Conservation (phyloP, 352 stramenopile species). For the Halophytophthora batemanensis region DNA sequence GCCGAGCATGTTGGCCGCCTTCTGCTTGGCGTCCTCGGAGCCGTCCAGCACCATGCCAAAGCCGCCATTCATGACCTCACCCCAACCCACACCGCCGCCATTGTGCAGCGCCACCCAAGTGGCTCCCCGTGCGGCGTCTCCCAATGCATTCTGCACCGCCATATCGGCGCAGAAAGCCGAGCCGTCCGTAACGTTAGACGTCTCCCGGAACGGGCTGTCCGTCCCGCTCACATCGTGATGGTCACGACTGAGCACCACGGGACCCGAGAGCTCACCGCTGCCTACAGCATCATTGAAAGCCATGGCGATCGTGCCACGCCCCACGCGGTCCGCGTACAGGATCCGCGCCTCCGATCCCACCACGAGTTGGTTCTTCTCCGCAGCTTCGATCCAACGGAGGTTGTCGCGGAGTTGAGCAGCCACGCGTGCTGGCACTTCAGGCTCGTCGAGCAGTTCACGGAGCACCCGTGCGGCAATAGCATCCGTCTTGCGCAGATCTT, state of each 20-base stretch:
- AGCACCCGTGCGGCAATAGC: constrained; percentile 69
- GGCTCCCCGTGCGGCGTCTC: constrained; percentile 76
- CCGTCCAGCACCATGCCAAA: constrained; percentile 88
- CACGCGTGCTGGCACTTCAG: constrained; percentile 43
- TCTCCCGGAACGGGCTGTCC: constrained; percentile 88
- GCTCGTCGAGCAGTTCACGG: constrained; percentile 54
- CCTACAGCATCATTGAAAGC: constrained; percentile 85
- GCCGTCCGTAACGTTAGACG: constrained; percentile 84
- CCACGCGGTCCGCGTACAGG: constrained; percentile 82
- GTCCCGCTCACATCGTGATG: constrained; percentile 89
- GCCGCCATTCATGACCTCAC: constrained; percentile 86
- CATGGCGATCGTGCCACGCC: constrained; percentile 67
- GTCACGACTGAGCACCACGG: constrained; percentile 82
- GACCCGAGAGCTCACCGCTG: constrained; percentile 54
- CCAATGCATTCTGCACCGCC: constrained; percentile 89
- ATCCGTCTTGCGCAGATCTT: constrained; percentile 78
- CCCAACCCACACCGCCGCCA: constrained; percentile 85
- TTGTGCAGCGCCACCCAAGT: constrained; percentile 90
- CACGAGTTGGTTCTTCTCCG: constrained; percentile 82
- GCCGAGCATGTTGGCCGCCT: constrained; percentile 72
- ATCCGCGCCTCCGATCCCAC: constrained; percentile 88
- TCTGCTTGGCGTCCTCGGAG: constrained; percentile 54
- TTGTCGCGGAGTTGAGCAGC: constrained; percentile 82
- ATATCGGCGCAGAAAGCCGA: constrained; percentile 88
- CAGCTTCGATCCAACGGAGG: constrained; percentile 81